These are phyloP conservation scores for Coniochaeta sp. DNA, from an alignment of 2,329 filamentous ascomycete genomes.

Conservation along the genomic window DNA sequence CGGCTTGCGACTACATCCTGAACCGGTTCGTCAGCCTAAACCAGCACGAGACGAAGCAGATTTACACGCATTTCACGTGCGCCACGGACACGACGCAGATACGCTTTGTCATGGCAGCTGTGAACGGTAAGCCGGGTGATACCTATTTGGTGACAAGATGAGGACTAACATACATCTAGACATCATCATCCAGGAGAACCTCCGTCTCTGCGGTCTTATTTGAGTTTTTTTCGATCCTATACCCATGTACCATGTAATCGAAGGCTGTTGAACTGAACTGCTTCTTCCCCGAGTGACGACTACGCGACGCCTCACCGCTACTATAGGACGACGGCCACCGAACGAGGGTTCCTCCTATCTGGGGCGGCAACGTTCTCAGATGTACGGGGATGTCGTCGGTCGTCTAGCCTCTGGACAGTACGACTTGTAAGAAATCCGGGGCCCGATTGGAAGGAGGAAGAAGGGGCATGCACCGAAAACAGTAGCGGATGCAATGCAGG, in stretches of 20 bases:
- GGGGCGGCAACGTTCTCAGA: neutral
- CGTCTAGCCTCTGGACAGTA: conserved; percentile 4
- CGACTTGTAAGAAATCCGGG: conserved; percentile 7
- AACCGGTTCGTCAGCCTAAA: conserved; percentile 98
- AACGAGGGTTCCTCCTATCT: neutral
- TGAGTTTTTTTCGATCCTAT: conserved; percentile 39
- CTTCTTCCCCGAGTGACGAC: neutral
- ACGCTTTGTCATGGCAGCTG: conserved; percentile 98
- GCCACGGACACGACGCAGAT: conserved; percentile 99
- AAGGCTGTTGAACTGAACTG: neutral
- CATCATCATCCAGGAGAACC: conserved; percentile 99
- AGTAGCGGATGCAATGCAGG: neutral
- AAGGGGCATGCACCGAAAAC: conserved; percentile 4
- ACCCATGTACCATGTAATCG: conserved; percentile 8
- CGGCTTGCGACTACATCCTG: conserved; percentile 96
- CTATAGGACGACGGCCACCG: neutral
- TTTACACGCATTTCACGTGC: conserved; percentile 99
- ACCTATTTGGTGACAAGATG: neutral
- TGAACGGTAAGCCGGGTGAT: conserved; percentile 67
- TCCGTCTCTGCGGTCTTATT: conserved; percentile 93
- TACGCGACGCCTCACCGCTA: neutral
- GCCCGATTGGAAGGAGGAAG: conserved; percentile 8
- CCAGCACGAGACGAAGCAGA: conserved; percentile 98
- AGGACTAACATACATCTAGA: conserved; percentile 53
- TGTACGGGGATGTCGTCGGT: neutral